Conservation (phyloP, 805 yeast genomes). For the Yarrowia deformans region DNA sequence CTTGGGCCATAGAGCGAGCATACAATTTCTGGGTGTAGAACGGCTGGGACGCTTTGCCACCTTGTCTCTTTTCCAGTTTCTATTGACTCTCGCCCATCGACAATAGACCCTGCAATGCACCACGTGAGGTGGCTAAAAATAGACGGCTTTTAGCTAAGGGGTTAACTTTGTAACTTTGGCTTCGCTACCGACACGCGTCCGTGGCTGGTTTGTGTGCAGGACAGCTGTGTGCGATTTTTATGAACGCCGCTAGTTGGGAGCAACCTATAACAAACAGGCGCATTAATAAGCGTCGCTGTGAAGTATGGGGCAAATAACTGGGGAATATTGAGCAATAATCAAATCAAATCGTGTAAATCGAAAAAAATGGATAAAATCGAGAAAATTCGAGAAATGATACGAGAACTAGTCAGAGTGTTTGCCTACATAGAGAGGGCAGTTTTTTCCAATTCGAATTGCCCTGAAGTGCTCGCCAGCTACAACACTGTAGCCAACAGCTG, state of each 20-base stretch:
- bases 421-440: neutral
- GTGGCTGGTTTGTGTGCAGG: constrained; percentile 33
- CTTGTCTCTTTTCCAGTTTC: neutral
- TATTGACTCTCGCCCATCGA: neutral
- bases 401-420: too few relatives aligned
- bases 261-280: neutral
- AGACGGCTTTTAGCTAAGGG: constrained; percentile 25
- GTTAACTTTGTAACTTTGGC: constrained; percentile 37
- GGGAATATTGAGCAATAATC: neutral
- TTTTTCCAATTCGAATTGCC: too few relatives aligned
- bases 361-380: neutral
- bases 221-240: neutral
- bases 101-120: constrained; percentile 32
- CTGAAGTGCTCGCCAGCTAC: neutral
- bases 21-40: neutral
- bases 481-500: neutral
- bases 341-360: neutral
- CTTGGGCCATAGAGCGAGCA: neutral
- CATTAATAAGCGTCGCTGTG: constrained; percentile 4
- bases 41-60: neutral
- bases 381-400: too few relatives aligned
- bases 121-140: constrained; percentile 36
- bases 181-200: constrained; percentile 30
- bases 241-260: constrained; percentile 10
- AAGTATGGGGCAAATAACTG: neutral